phyloP scores from a whole-genome alignment of 2,329 filamentous ascomycete genomes.

The Furcasterigmium sp. region DNA sequence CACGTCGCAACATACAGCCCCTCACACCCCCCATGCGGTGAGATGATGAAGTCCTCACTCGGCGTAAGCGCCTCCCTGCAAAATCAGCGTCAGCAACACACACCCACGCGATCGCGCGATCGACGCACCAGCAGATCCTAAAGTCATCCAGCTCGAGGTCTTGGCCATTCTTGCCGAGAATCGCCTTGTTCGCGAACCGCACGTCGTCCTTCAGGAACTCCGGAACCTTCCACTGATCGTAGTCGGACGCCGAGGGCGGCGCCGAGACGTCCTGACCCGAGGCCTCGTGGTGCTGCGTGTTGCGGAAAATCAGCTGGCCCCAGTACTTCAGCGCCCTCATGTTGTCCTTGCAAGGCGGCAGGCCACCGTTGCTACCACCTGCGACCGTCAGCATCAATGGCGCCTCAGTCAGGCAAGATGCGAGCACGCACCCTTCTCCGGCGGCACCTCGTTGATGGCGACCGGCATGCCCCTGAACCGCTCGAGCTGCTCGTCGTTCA shows the following conservation, averaged over 20 bases:
- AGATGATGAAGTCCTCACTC: conserved; percentile 53
- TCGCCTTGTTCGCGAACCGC: conserved; percentile 40
- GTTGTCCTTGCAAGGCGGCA: conserved; percentile 33
- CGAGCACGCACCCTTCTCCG: conserved; percentile 3
- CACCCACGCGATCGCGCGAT: neutral
- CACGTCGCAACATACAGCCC: conserved; percentile 59
- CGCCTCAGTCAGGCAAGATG: neutral
- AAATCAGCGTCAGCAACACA: neutral
- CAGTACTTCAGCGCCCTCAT: conserved; percentile 37
- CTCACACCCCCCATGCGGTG: conserved; percentile 42
- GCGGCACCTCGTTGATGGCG: conserved; percentile 16
- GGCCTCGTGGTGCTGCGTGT: conserved; percentile 35
- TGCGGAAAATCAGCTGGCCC: conserved; percentile 44
- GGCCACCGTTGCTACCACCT: conserved; percentile 34
- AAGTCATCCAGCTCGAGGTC: conserved; percentile 48
- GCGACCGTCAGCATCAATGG: neutral
- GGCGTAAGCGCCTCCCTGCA: conserved; percentile 50
- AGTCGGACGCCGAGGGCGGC: conserved; percentile 41
- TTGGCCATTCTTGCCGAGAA: conserved; percentile 45
- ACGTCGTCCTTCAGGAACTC: conserved; percentile 43
- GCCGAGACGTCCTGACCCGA: conserved; percentile 37
- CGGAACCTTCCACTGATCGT: conserved; percentile 48
- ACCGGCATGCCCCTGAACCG: conserved; percentile 36
- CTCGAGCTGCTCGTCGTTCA: conserved; percentile 31
- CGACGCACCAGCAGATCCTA: conserved; percentile 49